Percentiles rank a stretch among this genome's conserved stretches.
These are phyloP conservation scores for Apiospora hydei DNA, from an alignment of 2,329 filamentous ascomycete species.

Conservation along the genomic window DNA sequence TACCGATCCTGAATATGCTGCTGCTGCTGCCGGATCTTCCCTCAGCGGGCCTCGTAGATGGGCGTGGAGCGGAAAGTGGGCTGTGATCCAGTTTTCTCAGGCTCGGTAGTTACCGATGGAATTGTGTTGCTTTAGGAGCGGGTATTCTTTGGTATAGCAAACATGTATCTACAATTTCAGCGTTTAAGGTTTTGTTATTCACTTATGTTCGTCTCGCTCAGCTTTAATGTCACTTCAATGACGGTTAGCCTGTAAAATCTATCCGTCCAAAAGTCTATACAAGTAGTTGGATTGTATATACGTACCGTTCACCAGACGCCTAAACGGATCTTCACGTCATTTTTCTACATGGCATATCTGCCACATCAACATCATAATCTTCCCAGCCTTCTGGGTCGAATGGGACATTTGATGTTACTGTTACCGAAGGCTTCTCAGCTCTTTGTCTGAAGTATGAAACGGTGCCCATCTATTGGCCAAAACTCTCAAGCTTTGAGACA, in stretches of 20 bases:
- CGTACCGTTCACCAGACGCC: no score
- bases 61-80: constrained; percentile 97
- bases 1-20: constrained; percentile 61
- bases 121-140: neutral
- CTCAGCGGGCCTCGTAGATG: constrained; percentile 74
- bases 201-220: neutral
- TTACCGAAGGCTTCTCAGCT: neutral
- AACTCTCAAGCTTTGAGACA: neutral
- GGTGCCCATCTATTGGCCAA: neutral
- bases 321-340: no score
- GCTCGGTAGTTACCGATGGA: neutral
- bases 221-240: neutral
- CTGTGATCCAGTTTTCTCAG: constrained; percentile 81
- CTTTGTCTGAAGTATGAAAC: neutral
- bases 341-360: no score
- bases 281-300: no score
- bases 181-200: neutral
- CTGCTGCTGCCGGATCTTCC: constrained; percentile 44
- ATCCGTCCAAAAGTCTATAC: no score
- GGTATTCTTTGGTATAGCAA: neutral
- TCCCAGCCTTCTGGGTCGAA: no score
- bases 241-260: no score
- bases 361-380: no score
- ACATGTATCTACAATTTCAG: neutral
- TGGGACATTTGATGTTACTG: neutral